Evolutionary conservation across 2,329 filamentous ascomycete species (phyloP).

Genomic region (Lachnum nothofagi): DNA sequence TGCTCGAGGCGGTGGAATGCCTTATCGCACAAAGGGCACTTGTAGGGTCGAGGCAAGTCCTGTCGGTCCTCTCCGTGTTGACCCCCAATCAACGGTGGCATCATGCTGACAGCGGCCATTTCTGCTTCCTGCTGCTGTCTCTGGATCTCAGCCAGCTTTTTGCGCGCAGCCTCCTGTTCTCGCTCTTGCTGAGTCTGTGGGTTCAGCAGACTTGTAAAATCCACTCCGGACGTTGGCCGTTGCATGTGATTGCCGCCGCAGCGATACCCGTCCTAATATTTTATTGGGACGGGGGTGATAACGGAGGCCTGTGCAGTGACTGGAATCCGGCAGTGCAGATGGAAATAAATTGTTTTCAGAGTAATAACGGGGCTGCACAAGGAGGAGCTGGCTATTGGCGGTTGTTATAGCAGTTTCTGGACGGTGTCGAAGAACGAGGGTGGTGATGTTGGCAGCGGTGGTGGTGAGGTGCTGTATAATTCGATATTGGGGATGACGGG

Average conservation of each 20-base stretch:
- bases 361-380: too few relatives aligned
- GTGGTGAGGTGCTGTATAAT: conserved; percentile 14
- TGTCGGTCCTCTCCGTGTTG: conserved; percentile 35
- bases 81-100: conserved; percentile 32
- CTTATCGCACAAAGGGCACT: conserved; percentile 96
- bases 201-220: conserved; percentile 72
- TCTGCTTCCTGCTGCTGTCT: conserved; percentile 36
- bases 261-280: conserved; percentile 35
- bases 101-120: conserved; percentile 47
- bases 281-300: not conserved
- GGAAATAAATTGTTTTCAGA: too few relatives aligned
- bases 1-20: conserved; percentile 97
- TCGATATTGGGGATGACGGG: conserved; percentile 16
- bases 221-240: conserved; percentile 66
- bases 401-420: too few relatives aligned
- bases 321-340: too few relatives aligned
- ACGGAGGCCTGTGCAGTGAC: too few relatives aligned
- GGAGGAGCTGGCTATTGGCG: too few relatives aligned
- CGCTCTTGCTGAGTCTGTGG: conserved; percentile 43
- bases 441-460: not conserved
- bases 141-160: conserved; percentile 29
- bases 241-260: conserved; percentile 61
- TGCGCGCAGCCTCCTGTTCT: conserved; percentile 28
- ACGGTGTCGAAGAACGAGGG: not conserved
- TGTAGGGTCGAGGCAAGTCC: conserved; percentile 93